A percentile compares a stretch with the other conserved stretches of the same genome.
Evolutionary conservation across 768 basidiomycete species (phyloP).

Genomic region (Mycena haematopus): DNA sequence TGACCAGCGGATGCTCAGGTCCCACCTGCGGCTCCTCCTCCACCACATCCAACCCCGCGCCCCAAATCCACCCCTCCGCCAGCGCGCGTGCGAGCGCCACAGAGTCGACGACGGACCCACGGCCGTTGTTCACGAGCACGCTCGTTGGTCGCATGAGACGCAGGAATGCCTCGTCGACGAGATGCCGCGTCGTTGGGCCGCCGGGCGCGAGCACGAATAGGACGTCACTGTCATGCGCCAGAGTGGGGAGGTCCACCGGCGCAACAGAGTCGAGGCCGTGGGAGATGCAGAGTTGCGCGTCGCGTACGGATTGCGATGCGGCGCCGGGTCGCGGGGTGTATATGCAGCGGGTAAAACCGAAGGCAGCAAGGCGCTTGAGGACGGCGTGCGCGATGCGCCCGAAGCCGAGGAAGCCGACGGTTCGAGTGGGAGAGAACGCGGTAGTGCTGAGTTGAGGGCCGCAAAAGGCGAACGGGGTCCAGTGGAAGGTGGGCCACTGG

Average conservation of each 20-base stretch:
- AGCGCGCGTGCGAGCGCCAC: slow-evolving; percentile 86
- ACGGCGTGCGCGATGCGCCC: slow-evolving; percentile 92
- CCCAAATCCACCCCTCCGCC: slow-evolving; percentile 81
- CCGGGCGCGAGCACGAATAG: slow-evolving; percentile 86
- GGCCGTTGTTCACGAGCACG: slow-evolving; percentile 83
- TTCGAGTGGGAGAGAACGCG: slow-evolving; percentile 57
- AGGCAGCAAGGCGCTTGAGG: slow-evolving; percentile 77
- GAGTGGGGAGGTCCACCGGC: slow-evolving; percentile 65
- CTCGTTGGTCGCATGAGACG: slow-evolving; percentile 83
- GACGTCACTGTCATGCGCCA: slow-evolving; percentile 83
- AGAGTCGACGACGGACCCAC: slow-evolving; percentile 92
- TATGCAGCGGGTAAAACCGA: slow-evolving; percentile 77
- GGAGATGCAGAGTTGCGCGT: slow-evolving; percentile 37
- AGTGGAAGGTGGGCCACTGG: slow-evolving; percentile 82
- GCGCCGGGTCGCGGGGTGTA: slow-evolving; percentile 61
- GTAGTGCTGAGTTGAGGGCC: slow-evolving; percentile 82
- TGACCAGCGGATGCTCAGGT: slow-evolving; percentile 79
- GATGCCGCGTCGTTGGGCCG: slow-evolving; percentile 70
- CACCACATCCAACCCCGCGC: slow-evolving; percentile 92
- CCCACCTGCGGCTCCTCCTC: slow-evolving; percentile 87
- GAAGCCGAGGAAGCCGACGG: slow-evolving; percentile 92
- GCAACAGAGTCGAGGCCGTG: slow-evolving; percentile 49
- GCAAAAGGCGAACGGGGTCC: slow-evolving; percentile 85
- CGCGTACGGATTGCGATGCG: slow-evolving; percentile 45
- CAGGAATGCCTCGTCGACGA: slow-evolving; percentile 77